Evolutionary conservation across 2,329 filamentous ascomycete genomes (phyloP).

Genomic region (Aplosporella prunicola): DNA sequence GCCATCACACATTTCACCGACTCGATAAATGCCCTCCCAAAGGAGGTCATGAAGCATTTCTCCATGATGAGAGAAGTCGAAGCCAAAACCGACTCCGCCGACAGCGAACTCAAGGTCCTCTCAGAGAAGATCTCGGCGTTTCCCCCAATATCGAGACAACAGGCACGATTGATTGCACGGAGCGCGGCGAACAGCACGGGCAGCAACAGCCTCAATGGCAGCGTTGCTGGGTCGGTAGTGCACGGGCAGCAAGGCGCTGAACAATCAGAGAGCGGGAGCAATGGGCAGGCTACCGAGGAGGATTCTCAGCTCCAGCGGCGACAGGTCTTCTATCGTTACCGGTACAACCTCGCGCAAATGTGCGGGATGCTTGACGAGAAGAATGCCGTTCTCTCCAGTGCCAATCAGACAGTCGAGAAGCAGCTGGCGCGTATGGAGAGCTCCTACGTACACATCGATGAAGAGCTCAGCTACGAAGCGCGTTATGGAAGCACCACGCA

Average conservation of each 20-base stretch:
- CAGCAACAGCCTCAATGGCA: constrained; percentile 32
- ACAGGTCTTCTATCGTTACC: constrained; percentile 67
- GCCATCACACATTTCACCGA: constrained; percentile 74
- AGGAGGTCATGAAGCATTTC: constrained; percentile 91
- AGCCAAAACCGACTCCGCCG: constrained; percentile 85
- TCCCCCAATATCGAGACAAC: constrained; percentile 29
- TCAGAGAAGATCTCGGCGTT: constrained; percentile 51
- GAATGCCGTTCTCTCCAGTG: constrained; percentile 89
- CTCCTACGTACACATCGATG: constrained; percentile 75
- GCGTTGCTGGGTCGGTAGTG: constrained; percentile 26
- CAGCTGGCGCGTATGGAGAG: constrained; percentile 78
- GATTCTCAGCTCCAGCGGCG: constrained; percentile 55
- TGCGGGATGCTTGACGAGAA: constrained; percentile 92
- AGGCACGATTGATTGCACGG: constrained; percentile 18
- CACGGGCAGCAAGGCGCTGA: constrained; percentile 17
- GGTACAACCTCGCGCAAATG: constrained; percentile 71
- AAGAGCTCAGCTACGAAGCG: constrained; percentile 88
- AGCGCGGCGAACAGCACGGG: constrained; percentile 27
- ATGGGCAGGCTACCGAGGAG: constrained; percentile 15
- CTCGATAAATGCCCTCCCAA: constrained; percentile 81
- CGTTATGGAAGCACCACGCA: constrained; percentile 85
- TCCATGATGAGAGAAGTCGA: constrained; percentile 96
- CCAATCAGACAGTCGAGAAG: constrained; percentile 78
- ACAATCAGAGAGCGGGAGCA: constrained; percentile 16
- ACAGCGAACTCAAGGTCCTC: constrained; percentile 70